Percentiles rank a stretch among this genome's conserved stretches.
Conservation (phyloP, 306 rosid genomes). For the Inga leiocalycina region DNA sequence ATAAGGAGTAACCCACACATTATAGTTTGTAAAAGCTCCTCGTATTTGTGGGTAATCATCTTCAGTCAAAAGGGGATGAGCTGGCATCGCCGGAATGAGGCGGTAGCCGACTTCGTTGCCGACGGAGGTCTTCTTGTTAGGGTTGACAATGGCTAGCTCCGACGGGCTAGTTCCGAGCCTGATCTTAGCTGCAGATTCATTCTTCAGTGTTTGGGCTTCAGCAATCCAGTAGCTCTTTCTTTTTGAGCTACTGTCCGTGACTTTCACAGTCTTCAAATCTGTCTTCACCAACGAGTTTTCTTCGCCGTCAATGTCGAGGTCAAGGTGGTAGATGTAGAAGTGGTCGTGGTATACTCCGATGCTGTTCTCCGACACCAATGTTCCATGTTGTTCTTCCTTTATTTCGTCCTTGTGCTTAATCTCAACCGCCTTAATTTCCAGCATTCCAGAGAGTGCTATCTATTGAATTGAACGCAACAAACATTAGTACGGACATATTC, state of each 20-base stretch:
- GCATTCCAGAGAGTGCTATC: conserved; percentile 51
- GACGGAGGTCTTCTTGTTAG: conserved; percentile 44
- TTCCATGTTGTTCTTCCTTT: conserved; percentile 50
- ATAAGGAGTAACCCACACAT: conserved; percentile 66
- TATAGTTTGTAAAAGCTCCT: conserved; percentile 55
- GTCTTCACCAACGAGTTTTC: conserved; percentile 58
- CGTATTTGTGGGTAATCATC: conserved; percentile 66
- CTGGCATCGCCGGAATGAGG: conserved; percentile 38
- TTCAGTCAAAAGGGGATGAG: conserved; percentile 36
- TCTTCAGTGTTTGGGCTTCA: conserved; percentile 33
- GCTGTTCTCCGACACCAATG: conserved; percentile 49
- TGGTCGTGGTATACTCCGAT: conserved; percentile 70
- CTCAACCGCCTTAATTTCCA: conserved; percentile 42
- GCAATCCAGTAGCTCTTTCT: conserved; percentile 62
- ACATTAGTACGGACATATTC: background rate
- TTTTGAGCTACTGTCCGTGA: conserved; percentile 38
- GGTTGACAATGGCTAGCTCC: conserved; percentile 54
- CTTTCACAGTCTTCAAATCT: conserved; percentile 41
- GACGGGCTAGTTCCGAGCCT: conserved; percentile 39
- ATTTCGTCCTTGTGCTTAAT: conserved; percentile 43
- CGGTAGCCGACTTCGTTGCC: conserved; percentile 61
- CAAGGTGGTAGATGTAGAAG: conserved; percentile 54
- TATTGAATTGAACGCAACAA: background rate
- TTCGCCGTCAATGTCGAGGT: conserved; percentile 58
- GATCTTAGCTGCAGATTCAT: conserved; percentile 46